These are phyloP conservation scores for Cucurbita moschata DNA, from an alignment of 306 rosid genomes.

Conservation along the genomic window DNA sequence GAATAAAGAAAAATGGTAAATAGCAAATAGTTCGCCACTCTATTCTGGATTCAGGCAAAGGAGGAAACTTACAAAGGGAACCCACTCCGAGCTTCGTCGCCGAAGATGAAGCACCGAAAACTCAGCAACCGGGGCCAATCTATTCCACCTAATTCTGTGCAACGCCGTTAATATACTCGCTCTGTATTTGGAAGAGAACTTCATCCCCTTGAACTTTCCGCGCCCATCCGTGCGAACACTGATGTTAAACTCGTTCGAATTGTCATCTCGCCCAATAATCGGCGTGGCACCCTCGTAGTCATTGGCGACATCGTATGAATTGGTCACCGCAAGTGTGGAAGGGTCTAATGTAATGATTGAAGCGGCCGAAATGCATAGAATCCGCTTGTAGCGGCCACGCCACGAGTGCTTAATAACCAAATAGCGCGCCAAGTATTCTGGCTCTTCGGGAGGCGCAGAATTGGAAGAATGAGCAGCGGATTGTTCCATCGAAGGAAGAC, in stretches of 20 bases:
- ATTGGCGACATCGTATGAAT: conserved; percentile 54
- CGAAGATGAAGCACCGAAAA: conserved; percentile 86
- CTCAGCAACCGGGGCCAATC: conserved; percentile 57
- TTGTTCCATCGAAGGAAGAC: conserved; percentile 9
- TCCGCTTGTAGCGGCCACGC: conserved; percentile 97
- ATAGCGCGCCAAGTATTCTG: conserved; percentile 82
- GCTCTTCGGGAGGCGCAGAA: conserved; percentile 48
- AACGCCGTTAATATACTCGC: conserved; percentile 83
- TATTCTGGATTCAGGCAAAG: not conserved
- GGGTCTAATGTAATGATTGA: conserved; percentile 73
- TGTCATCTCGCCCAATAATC: conserved; percentile 62
- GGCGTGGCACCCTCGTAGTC: conserved; percentile 73
- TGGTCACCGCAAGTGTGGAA: conserved; percentile 62
- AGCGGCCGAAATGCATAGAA: conserved; percentile 55
- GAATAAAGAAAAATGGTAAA: not conserved
- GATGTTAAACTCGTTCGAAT: conserved; percentile 61
- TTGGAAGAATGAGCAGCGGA: conserved; percentile 11
- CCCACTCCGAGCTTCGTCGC: conserved; percentile 72
- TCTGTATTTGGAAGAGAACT: conserved; percentile 71
- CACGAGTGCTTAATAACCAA: conserved; percentile 84
- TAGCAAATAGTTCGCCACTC: not conserved
- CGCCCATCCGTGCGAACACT: conserved; percentile 88
- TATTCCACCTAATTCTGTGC: conserved; percentile 73
- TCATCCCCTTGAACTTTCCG: conserved; percentile 70
- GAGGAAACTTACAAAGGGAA: conserved; percentile 56